A percentile compares a stretch with the other conserved stretches of the same genome.
Conservation (phyloP, 129 eudicot genomes). For the Artemisia argyi region DNA sequence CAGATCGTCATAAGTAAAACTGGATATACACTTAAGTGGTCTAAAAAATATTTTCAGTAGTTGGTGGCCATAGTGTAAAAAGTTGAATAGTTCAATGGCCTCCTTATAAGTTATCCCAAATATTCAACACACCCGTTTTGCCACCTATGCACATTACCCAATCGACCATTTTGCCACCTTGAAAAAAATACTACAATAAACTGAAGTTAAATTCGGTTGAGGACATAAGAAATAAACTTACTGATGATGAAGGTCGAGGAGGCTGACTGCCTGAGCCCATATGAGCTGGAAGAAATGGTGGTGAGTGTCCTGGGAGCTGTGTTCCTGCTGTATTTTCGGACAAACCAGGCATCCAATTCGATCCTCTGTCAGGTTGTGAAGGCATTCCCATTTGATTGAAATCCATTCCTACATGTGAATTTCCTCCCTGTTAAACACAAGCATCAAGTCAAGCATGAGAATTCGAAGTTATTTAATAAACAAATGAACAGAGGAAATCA, state of each 20-base stretch:
- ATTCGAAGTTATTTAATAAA: conserved; percentile 3
- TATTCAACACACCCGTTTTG: too few species aligned
- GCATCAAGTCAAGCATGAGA: conserved; percentile 9
- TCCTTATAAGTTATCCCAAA: too few species aligned
- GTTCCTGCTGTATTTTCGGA: conserved; percentile 39
- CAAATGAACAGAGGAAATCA: neutral
- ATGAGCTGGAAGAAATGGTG: conserved; percentile 47
- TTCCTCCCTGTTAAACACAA: conserved; percentile 51
- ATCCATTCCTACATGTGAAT: conserved; percentile 65
- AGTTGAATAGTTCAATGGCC: too few species aligned
- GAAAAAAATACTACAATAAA: neutral
- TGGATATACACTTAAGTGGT: too few species aligned
- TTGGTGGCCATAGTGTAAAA: too few species aligned
- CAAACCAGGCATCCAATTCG: conserved; percentile 62
- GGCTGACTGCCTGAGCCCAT: conserved; percentile 59
- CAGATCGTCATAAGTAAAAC: too few species aligned
- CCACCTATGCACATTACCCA: neutral
- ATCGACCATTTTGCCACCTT: neutral
- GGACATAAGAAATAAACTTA: conserved; percentile 24
- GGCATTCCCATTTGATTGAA: conserved; percentile 66
- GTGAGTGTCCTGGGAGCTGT: conserved; percentile 51
- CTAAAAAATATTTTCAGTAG: too few species aligned
- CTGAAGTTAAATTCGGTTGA: neutral
- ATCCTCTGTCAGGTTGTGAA: conserved; percentile 60
- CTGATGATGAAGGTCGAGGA: conserved; percentile 56